phyloP scores from a whole-genome alignment of 176 grass and related monocot genomes.

The Aegilops speltoides region DNA sequence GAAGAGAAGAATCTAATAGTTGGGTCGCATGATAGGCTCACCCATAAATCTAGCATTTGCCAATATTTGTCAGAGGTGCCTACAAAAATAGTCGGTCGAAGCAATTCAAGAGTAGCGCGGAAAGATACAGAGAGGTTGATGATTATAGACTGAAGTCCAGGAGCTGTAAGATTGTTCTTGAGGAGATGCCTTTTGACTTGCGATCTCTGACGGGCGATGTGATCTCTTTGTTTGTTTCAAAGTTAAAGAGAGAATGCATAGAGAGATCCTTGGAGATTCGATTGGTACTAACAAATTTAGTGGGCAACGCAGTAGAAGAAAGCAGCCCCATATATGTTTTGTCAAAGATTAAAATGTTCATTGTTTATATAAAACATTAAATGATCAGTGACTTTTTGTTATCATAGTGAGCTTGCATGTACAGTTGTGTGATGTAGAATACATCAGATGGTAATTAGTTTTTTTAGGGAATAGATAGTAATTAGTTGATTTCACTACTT shows the following conservation, averaged over 20 bases:
- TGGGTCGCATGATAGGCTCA: neutral
- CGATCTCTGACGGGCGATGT: constrained; percentile 72
- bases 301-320: constrained; percentile 89
- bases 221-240: constrained; percentile 91
- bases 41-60: neutral
- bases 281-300: constrained; percentile 90
- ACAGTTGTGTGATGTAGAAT: too few species aligned
- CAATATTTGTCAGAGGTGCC: neutral
- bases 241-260: constrained; percentile 78
- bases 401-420: too few species aligned
- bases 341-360: too few species aligned
- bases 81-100: neutral
- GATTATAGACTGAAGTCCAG: constrained; percentile 54
- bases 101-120: neutral
- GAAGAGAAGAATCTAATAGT: neutral
- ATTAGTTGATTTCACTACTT: too few species aligned
- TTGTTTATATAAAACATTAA: too few species aligned
- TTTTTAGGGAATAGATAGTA: too few species aligned
- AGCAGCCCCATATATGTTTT: neutral
- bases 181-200: constrained; percentile 78
- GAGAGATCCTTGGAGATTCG: constrained; percentile 89
- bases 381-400: too few species aligned
- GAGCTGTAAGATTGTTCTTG: constrained; percentile 88
- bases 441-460: too few species aligned
- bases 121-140: neutral